Evolutionary conservation across 371 early-diverging fungal species (phyloP).

Genomic region (Lichtheimia ramosa): DNA sequence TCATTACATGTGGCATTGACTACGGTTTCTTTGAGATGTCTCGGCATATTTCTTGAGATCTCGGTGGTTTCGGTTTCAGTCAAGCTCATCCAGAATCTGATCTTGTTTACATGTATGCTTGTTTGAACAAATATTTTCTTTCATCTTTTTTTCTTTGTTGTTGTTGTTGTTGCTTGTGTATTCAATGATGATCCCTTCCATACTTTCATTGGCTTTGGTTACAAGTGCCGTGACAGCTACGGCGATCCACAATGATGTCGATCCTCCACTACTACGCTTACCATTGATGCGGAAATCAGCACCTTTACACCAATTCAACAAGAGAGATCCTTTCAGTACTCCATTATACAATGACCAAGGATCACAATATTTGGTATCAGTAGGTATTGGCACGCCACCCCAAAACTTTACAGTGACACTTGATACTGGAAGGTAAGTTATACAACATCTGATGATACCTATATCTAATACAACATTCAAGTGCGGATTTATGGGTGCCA

Average conservation of each 20-base stretch:
- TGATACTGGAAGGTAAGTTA: slow-evolving; percentile 49
- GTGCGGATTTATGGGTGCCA: slow-evolving; percentile 36
- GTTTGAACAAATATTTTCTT: neutral
- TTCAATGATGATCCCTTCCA: too few species aligned
- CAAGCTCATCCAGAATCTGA: too few species aligned
- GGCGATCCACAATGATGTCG: neutral
- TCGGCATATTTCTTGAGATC: too few species aligned
- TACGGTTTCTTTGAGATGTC: too few species aligned
- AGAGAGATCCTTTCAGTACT: slow-evolving; percentile 3
- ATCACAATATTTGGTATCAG: slow-evolving; percentile 32
- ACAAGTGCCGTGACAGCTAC: too few species aligned
- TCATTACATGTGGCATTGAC: too few species aligned
- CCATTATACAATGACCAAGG: slow-evolving; percentile 36
- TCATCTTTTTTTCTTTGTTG: neutral
- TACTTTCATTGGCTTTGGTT: too few species aligned
- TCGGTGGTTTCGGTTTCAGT: too few species aligned
- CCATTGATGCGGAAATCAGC: slow-evolving; percentile 12
- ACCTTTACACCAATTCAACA: slow-evolving; percentile 2
- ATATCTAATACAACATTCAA: neutral
- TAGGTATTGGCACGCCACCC: slow-evolving; percentile 39
- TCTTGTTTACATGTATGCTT: too few species aligned
- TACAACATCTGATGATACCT: too few species aligned
- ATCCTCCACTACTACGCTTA: slow-evolving; percentile 10
- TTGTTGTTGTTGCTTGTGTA: too few species aligned
- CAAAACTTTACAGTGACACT: slow-evolving; percentile 43